Conservation (phyloP, 345 rosid species). For the Hevea brasiliensis region DNA sequence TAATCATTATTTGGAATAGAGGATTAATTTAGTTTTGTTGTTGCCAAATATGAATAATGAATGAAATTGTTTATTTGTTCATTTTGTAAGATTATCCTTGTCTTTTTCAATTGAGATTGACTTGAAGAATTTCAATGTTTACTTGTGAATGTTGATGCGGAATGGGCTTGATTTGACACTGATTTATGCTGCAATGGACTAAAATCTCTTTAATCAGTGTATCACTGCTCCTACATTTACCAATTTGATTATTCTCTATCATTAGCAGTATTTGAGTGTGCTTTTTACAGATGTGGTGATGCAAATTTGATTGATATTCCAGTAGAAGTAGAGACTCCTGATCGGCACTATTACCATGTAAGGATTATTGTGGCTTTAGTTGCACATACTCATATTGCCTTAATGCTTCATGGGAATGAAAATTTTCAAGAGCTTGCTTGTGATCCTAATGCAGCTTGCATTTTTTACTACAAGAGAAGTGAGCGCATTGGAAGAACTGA, state of each 20-base stretch:
- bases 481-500: constrained; percentile 71
- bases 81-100: no score
- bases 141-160: not conserved
- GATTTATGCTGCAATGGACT: not conserved
- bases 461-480: constrained; percentile 78
- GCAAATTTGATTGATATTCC: constrained; percentile 88
- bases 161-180: not conserved
- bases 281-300: constrained; percentile 59
- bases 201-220: not conserved
- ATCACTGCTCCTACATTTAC: not conserved
- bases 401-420: not conserved
- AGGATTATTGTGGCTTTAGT: constrained; percentile 11
- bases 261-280: not conserved
- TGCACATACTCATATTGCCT: not conserved
- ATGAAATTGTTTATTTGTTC: no score
- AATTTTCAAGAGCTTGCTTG: not conserved
- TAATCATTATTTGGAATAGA: no score
- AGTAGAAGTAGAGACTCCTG: constrained; percentile 73
- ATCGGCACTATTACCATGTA: constrained; percentile 84
- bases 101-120: no score
- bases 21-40: no score
- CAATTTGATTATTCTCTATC: not conserved
- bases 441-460: constrained; percentile 52
- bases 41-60: no score
- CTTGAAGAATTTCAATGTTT: no score